phyloP scores from a whole-genome alignment of 2,329 filamentous ascomycete species.

The Arthroderma sp. region DNA sequence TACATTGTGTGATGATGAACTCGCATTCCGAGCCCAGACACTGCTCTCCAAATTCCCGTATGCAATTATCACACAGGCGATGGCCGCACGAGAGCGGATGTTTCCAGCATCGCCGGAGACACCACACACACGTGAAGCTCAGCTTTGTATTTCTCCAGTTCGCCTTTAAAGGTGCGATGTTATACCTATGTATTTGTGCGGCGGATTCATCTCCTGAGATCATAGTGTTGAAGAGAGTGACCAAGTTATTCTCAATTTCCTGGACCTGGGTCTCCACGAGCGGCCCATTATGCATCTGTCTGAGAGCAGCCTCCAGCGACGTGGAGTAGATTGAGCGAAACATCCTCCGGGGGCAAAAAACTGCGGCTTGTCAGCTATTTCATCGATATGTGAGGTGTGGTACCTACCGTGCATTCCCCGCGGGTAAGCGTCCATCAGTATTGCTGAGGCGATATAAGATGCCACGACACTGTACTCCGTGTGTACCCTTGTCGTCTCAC shows the following conservation, averaged over 20 bases:
- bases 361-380: slow-evolving; percentile 3
- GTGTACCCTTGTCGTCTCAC: background rate
- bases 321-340: slow-evolving; percentile 10
- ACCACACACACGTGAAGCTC: slow-evolving; percentile 14
- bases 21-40: background rate
- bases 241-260: background rate
- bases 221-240: slow-evolving; percentile 2
- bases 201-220: background rate
- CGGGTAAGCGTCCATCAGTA: slow-evolving; percentile 15
- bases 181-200: slow-evolving; percentile 1
- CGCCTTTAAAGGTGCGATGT: slow-evolving; percentile 6
- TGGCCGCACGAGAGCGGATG: slow-evolving; percentile 12
- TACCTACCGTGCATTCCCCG: slow-evolving; percentile 7
- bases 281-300: background rate
- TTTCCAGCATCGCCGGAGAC: slow-evolving; percentile 9
- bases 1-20: slow-evolving; percentile 1
- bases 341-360: slow-evolving; percentile 8
- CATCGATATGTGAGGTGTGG: background rate
- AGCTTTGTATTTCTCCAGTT: slow-evolving; percentile 9
- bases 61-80: slow-evolving; percentile 13
- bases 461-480: background rate
- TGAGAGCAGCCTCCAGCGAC: too few relatives aligned
- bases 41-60: slow-evolving; percentile 11
- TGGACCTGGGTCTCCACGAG: background rate
- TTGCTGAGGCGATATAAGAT: background rate